Evolutionary conservation across 768 basidiomycete genomes (phyloP).

Genomic region (Suillus variegatus): DNA sequence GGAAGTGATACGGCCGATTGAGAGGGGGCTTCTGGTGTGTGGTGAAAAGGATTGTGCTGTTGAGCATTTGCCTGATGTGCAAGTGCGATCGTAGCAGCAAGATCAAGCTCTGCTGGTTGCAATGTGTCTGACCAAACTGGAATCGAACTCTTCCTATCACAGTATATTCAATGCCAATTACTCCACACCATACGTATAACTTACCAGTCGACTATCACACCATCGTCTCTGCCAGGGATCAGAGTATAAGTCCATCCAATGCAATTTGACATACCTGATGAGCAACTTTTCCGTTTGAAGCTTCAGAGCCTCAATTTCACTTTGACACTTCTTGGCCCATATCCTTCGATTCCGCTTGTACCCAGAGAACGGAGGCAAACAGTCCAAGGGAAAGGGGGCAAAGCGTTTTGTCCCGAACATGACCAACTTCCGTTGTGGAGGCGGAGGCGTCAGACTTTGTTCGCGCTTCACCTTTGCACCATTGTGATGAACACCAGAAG

Average conservation of each 20-base stretch:
- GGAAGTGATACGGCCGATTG: constrained; percentile 3
- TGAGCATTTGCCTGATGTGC: constrained; percentile 28
- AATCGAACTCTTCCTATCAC: constrained; percentile 28
- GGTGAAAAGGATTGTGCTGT: constrained; percentile 4
- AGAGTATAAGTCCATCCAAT: background rate
- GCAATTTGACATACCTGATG: constrained; percentile 25
- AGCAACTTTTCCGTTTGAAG: constrained; percentile 26
- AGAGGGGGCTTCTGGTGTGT: background rate
- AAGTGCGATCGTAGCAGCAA: constrained; percentile 27
- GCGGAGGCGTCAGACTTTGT: constrained; percentile 16
- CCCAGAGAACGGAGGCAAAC: constrained; percentile 19
- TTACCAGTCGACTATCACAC: constrained; percentile 32
- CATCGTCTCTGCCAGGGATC: constrained; percentile 26
- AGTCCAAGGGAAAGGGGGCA: constrained; percentile 27
- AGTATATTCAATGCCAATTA: background rate
- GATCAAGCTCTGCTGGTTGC: constrained; percentile 25
- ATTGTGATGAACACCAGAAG: background rate
- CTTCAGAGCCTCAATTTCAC: constrained; percentile 21
- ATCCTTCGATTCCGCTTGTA: constrained; percentile 22
- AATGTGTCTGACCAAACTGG: constrained; percentile 35
- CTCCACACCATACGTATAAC: background rate
- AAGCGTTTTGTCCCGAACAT: constrained; percentile 30
- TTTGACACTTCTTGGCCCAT: constrained; percentile 23
- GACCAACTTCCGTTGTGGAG: constrained; percentile 20
- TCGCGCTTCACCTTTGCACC: constrained; percentile 22